Base-by-base conservation (phyloP, 352 stramenopile species). In the Phytophthora cactorum region DNA sequence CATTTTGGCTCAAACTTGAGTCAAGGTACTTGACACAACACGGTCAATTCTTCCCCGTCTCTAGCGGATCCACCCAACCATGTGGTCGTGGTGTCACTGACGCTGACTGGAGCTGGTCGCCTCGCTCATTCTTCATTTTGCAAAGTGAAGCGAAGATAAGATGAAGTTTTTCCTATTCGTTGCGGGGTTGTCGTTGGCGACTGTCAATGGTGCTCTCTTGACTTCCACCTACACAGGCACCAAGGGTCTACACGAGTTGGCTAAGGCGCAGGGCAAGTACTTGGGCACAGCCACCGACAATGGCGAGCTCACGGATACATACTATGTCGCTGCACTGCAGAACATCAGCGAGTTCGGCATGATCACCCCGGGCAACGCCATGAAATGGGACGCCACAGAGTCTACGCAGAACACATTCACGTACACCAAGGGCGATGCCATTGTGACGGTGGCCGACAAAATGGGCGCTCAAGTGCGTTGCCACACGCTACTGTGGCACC, bases 351-450 rank as follows among this genome's bases (percentile, higher is more conserved):
- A 75, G 31, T 75, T 67, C 17, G 63, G 68, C 9, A 72, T 75
- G 68, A 29, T 72, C 63, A 75, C 68, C 9, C 68, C 68, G 0
- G 68, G 56, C 4, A 75, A 75, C 12, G 47, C 68, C 31, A 75
- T 75, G 68, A 75, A 75, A 60, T 72, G 64, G 64, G 64, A 72
- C 44, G 51, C 64, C 7, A 72, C 63, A 4, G 68, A 75, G 31
- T 11, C 57, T 3, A 68, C 49, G 17, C 63, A 75, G 15, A 56
- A 60, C 12, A 53, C 39, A 3, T 75, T 75, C 52, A 59, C 32
- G 6, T 75, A 72, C 52, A 75, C 68, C 1, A 66, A 61, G 12
- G 66, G 31, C 3, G 61, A 68, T 22, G 61, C 61, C 4, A 68
- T 68, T 32, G 61, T 68, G 52, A 34, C 61, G 4, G 32, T 66